Evolutionary conservation across 768 basidiomycete species (phyloP).

Genomic region (Strobilomyces dryophilus): DNA sequence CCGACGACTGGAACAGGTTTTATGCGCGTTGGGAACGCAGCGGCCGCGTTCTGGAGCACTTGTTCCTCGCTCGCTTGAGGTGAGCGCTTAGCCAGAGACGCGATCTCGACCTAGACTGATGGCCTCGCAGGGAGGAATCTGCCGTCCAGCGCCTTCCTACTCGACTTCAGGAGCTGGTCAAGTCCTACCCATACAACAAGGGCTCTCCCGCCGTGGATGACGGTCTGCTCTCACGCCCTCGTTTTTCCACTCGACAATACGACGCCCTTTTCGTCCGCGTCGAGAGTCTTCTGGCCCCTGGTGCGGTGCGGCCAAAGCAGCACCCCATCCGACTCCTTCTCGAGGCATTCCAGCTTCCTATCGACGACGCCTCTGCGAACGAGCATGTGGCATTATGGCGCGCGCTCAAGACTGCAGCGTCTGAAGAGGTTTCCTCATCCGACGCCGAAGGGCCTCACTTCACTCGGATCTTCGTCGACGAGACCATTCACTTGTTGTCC

Average conservation of each 20-base stretch:
- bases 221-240: constrained; percentile 55
- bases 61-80: constrained; percentile 74
- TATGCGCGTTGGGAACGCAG: constrained; percentile 73
- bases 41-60: constrained; percentile 70
- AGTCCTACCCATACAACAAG: constrained; percentile 59
- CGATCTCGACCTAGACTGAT: constrained; percentile 4
- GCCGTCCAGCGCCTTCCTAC: constrained; percentile 54
- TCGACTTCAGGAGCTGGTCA: constrained; percentile 66
- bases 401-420: constrained; percentile 42
- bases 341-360: constrained; percentile 51
- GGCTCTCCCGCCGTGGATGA: constrained; percentile 29
- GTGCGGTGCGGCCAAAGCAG: constrained; percentile 35
- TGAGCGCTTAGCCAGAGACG: constrained; percentile 26
- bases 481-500: constrained; percentile 52
- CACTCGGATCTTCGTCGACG: constrained; percentile 60
- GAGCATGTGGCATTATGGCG: constrained; percentile 50
- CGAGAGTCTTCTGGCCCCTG: constrained; percentile 46
- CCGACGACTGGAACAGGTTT: constrained; percentile 60
- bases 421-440: constrained; percentile 23
- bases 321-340: constrained; percentile 58
- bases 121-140: constrained; percentile 50
- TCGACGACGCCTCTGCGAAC: constrained; percentile 29
- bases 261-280: constrained; percentile 67
- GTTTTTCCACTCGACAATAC: constrained; percentile 61
- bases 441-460: constrained; percentile 36